These are phyloP conservation scores for Capsicum rhomboideum DNA, from an alignment of 257 asterid species.

Conservation along the genomic window DNA sequence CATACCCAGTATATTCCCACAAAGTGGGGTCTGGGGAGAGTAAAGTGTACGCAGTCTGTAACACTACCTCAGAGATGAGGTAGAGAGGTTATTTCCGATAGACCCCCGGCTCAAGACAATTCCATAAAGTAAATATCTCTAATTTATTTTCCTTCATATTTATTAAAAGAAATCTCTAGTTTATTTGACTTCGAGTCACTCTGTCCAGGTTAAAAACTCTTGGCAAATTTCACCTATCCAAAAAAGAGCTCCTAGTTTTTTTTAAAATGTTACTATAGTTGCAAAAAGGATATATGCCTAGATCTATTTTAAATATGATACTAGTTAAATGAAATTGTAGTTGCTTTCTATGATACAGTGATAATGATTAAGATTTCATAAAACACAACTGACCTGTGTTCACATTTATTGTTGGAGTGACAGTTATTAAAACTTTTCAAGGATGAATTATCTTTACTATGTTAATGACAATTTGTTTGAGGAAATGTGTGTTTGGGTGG, in stretches of 20 bases:
- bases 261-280: not conserved
- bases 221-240: not conserved
- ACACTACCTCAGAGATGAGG: too few species aligned
- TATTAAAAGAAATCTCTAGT: not conserved
- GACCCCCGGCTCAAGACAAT: too few species aligned
- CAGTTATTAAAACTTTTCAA: not conserved
- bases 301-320: not conserved
- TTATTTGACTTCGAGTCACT: not conserved
- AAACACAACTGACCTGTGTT: not conserved
- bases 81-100: not conserved
- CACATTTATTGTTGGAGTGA: not conserved
- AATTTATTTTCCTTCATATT: not conserved
- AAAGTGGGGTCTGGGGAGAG: too few species aligned
- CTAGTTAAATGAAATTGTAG: not conserved
- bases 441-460: not conserved
- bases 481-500: not conserved
- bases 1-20: too few species aligned
- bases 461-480: not conserved
- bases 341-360: not conserved
- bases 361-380: not conserved
- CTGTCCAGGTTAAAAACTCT: not conserved
- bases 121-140: not conserved
- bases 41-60: too few species aligned
- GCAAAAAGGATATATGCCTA: not conserved
- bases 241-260: not conserved